Evolutionary conservation across 139 green algal species (phyloP).

Genomic region (Chlamydomonas sp.): DNA sequence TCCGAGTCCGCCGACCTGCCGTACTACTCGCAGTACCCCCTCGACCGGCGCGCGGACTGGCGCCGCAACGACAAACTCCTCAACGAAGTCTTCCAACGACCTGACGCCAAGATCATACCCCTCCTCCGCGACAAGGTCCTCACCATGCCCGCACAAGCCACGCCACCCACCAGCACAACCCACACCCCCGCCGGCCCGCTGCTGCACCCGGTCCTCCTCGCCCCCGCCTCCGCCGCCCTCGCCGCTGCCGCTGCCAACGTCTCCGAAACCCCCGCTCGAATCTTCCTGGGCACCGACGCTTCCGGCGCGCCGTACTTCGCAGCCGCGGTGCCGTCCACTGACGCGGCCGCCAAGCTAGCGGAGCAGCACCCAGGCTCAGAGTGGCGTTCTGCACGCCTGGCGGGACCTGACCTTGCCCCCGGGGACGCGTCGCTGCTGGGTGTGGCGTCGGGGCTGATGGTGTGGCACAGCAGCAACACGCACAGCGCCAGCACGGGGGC

Average conservation of each 20-base stretch:
- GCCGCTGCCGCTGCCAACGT: background rate
- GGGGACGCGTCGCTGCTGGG: constrained; percentile 68
- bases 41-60: constrained; percentile 16
- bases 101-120: background rate
- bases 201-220: constrained; percentile 15
- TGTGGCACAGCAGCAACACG: constrained; percentile 16
- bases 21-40: constrained; percentile 30
- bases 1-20: background rate
- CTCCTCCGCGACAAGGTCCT: constrained; percentile 14
- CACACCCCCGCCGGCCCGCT: background rate
- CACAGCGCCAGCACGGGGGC: background rate
- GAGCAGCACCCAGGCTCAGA: background rate
- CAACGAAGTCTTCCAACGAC: background rate
- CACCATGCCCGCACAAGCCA: background rate
- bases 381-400: constrained; percentile 51
- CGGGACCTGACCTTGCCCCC: constrained; percentile 52
- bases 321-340: background rate
- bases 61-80: background rate
- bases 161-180: background rate
- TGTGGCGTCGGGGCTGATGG: constrained; percentile 33
- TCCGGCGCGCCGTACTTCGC: constrained; percentile 20
- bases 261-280: constrained; percentile 1
- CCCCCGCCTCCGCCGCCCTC: background rate
- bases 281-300: constrained; percentile 28
- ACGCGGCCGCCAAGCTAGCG: background rate